These are phyloP conservation scores for Tetrahymena thermophila DNA, from an alignment of 73 alveolate genomes.

Conservation along the genomic window DNA sequence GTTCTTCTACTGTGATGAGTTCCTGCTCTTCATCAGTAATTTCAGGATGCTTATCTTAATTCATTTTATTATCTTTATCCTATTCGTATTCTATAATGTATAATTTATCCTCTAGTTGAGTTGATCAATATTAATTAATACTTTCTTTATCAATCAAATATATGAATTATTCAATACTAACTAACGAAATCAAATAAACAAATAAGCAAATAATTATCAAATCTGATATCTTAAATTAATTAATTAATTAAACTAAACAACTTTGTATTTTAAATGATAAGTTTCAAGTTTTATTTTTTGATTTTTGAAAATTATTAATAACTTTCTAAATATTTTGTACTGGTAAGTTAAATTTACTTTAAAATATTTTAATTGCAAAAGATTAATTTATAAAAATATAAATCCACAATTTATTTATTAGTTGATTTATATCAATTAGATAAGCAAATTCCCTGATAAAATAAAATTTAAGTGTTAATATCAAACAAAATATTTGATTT, in stretches of 20 bases:
- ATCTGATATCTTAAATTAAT: neutral
- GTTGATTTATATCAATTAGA: too few relatives aligned
- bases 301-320: too few relatives aligned
- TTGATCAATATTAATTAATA: neutral
- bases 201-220: neutral
- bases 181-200: neutral
- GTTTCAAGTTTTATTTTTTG: neutral
- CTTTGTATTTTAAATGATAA: too few relatives aligned
- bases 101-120: neutral
- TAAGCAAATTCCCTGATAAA: too few relatives aligned
- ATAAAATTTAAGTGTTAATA: too few relatives aligned
- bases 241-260: too few relatives aligned
- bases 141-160: neutral
- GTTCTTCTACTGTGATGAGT: conserved; percentile 65
- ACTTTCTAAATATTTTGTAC: too few relatives aligned
- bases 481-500: too few relatives aligned
- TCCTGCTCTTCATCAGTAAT: conserved; percentile 51
- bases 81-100: neutral
- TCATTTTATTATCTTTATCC: neutral
- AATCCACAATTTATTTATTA: too few relatives aligned
- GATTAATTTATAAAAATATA: too few relatives aligned
- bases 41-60: conserved; percentile 13
- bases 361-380: too few relatives aligned
- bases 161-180: neutral
- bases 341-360: too few relatives aligned